Evolutionary conservation across 1,284 basidiomycete genomes (phyloP).

Genomic region (Phlebopus sp.): DNA sequence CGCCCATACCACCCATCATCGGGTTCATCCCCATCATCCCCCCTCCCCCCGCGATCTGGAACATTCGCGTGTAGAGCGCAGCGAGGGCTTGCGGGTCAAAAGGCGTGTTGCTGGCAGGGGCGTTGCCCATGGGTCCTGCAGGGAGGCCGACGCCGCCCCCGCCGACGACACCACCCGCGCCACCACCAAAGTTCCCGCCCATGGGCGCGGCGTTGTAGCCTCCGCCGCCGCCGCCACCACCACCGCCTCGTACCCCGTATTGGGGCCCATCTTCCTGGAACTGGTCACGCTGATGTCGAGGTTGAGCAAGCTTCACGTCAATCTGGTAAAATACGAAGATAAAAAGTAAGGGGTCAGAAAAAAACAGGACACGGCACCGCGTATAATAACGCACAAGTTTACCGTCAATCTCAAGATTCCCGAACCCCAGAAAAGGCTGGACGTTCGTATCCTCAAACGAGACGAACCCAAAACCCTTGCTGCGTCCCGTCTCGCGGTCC

Average conservation of each 20-base stretch:
- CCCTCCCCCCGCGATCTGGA: constrained; percentile 62
- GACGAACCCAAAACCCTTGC: constrained; percentile 98
- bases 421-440: constrained; percentile 80
- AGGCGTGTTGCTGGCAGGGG: constrained; percentile 47
- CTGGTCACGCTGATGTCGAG: constrained; percentile 74
- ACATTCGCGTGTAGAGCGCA: constrained; percentile 79
- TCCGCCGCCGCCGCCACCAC: constrained; percentile 20
- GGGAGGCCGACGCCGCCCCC: constrained; percentile 12
- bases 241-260: constrained; percentile 27
- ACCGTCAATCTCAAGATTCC: constrained; percentile 88
- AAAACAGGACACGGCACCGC: neutral
- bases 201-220: constrained; percentile 22
- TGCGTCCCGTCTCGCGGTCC: constrained; percentile 92
- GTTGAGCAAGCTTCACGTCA: constrained; percentile 92
- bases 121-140: constrained; percentile 15
- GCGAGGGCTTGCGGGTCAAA: constrained; percentile 83
- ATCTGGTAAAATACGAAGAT: constrained; percentile 52
- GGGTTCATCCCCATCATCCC: constrained; percentile 43
- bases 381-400: constrained; percentile 62
- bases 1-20: constrained; percentile 41
- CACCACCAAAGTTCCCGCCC: constrained; percentile 20
- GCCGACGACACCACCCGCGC: constrained; percentile 24
- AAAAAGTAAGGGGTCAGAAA: constrained; percentile 10
- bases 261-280: constrained; percentile 41
- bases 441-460: constrained; percentile 91